A percentile compares a stretch with the other conserved stretches of the same genome.
These are phyloP conservation scores for Speleostelium caveatum DNA, from an alignment of 78 protist species.

Conservation along the genomic window DNA sequence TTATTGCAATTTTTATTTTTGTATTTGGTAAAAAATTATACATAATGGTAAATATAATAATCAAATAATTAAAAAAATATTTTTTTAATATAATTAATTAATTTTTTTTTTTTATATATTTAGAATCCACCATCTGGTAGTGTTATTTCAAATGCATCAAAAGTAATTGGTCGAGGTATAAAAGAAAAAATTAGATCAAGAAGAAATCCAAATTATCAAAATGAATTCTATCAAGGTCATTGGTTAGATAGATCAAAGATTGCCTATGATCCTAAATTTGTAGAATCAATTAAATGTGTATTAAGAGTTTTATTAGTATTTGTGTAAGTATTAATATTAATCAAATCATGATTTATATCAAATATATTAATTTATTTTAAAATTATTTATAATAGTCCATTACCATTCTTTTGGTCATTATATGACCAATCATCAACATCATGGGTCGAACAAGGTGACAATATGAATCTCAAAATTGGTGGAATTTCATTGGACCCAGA, in stretches of 20 bases:
- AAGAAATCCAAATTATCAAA: background rate
- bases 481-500: slow-evolving; percentile 57
- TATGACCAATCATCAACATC: slow-evolving; percentile 77
- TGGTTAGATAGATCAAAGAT: slow-evolving; percentile 47
- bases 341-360: too few relatives aligned
- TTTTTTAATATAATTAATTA: too few relatives aligned
- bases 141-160: background rate
- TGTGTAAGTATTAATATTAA: too few relatives aligned
- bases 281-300: slow-evolving; percentile 21
- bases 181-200: slow-evolving; percentile 3
- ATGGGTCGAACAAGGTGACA: slow-evolving; percentile 72
- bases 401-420: slow-evolving; percentile 87
- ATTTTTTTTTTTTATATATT: too few relatives aligned
- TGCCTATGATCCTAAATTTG: slow-evolving; percentile 9
- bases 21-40: slow-evolving; percentile 51
- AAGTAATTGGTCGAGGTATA: slow-evolving; percentile 21
- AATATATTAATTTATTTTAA: too few relatives aligned
- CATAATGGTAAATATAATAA: too few relatives aligned
- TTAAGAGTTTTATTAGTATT: slow-evolving; percentile 29
- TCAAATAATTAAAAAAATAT: too few relatives aligned
- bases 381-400: too few relatives aligned
- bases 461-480: slow-evolving; percentile 70
- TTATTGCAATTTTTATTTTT: slow-evolving; percentile 51
- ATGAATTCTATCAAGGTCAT: slow-evolving; percentile 12
- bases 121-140: slow-evolving; percentile 33